Conservation (phyloP, 2,329 filamentous ascomycete species). For the Fusarium albidum region DNA sequence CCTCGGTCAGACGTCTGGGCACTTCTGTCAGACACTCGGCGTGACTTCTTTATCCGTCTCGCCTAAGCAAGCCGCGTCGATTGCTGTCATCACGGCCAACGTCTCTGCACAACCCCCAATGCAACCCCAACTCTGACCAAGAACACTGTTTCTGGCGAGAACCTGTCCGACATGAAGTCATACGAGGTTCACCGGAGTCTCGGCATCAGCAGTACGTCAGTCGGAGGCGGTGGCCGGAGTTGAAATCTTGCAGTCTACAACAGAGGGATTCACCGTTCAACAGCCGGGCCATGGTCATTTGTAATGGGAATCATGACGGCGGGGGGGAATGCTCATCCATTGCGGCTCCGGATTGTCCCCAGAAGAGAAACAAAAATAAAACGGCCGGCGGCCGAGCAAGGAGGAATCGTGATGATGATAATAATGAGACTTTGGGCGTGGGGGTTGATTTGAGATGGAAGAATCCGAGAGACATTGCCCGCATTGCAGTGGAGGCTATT, state of each 20-base stretch:
- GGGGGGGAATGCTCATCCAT: conserved; percentile 7
- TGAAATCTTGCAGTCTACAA: conserved; percentile 7
- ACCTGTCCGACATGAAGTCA: conserved; percentile 16
- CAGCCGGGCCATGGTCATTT: background rate
- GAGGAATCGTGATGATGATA: background rate
- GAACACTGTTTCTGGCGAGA: conserved; percentile 26
- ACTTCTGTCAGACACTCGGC: background rate
- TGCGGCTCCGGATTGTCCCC: conserved; percentile 33
- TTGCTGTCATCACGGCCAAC: conserved; percentile 1
- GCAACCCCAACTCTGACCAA: background rate
- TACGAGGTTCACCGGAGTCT: background rate
- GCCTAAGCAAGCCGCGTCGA: background rate
- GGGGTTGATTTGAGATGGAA: conserved; percentile 2
- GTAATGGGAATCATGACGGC: conserved; percentile 4
- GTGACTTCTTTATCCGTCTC: conserved; percentile 11
- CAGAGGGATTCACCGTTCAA: background rate
- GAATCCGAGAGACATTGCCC: background rate
- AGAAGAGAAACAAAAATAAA: conserved; percentile 29
- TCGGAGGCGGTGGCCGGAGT: background rate
- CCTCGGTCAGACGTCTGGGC: background rate
- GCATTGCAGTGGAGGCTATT: too few species aligned
- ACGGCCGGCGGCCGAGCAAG: conserved; percentile 5
- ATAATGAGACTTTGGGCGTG: background rate
- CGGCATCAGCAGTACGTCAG: background rate
- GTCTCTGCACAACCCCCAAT: background rate